Percentiles rank a stretch among this genome's conserved stretches.
Evolutionary conservation across 768 basidiomycete genomes (phyloP).

Genomic region (Chalciporus chontae): DNA sequence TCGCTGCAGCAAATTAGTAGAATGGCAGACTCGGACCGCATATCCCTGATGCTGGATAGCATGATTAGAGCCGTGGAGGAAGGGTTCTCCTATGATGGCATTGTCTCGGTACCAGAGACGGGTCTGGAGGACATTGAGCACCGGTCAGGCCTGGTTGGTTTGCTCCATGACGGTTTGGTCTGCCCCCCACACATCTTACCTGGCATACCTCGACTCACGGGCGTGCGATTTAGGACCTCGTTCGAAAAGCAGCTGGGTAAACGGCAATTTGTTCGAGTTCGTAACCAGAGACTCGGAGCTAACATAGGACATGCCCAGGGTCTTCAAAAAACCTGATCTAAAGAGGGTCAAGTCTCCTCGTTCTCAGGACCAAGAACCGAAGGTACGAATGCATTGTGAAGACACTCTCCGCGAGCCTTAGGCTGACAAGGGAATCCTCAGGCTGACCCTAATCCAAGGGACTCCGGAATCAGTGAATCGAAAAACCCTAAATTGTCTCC

Average conservation of each 20-base stretch:
- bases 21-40: neutral
- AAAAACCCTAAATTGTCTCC: too few species aligned
- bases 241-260: neutral
- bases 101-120: conserved; percentile 6
- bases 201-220: neutral
- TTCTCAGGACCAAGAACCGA: neutral
- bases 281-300: neutral
- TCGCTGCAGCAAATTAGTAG: neutral
- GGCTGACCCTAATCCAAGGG: too few species aligned
- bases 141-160: conserved; percentile 2
- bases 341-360: too few species aligned
- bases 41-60: conserved; percentile 1
- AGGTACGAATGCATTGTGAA: neutral
- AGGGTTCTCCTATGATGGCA: conserved; percentile 9
- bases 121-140: conserved; percentile 7
- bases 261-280: neutral
- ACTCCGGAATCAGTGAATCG: too few species aligned
- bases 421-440: too few species aligned
- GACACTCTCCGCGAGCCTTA: too few species aligned
- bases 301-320: neutral
- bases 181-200: neutral
- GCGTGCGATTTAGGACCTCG: neutral
- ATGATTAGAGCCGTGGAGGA: conserved; percentile 5
- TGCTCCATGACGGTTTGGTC: neutral
- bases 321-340: neutral